Evolutionary conservation across 2,329 filamentous ascomycete species (phyloP).

Genomic region (Paecilomyces dactylethromorphus): DNA sequence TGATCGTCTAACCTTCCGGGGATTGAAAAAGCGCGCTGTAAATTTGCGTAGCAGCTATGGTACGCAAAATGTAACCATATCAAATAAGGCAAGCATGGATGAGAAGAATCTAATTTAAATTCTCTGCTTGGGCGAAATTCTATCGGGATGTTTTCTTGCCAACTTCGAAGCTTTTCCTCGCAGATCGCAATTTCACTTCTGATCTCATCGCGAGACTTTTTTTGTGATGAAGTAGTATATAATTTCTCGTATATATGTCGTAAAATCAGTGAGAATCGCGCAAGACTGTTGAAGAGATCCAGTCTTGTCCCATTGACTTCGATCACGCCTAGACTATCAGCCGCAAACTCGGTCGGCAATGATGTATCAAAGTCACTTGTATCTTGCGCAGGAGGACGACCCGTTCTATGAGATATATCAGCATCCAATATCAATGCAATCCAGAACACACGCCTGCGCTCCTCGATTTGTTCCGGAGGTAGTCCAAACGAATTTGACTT

Average conservation of each 20-base stretch:
- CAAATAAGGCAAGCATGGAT: too few relatives aligned
- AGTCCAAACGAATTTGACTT: background rate
- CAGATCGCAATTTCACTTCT: background rate
- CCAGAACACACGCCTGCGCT: slow-evolving; percentile 13
- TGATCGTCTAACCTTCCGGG: too few relatives aligned
- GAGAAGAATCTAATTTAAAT: too few relatives aligned
- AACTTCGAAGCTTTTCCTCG: too few relatives aligned
- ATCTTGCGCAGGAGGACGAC: slow-evolving; percentile 13
- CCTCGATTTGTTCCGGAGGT: background rate
- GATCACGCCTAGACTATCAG: background rate
- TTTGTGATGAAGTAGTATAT: background rate
- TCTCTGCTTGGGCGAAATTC: too few relatives aligned
- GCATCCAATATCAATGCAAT: slow-evolving; percentile 17
- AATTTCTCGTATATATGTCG: background rate
- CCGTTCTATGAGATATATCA: slow-evolving; percentile 13
- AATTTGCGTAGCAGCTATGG: too few relatives aligned
- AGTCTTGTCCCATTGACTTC: background rate
- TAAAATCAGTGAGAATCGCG: background rate
- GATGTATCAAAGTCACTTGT: slow-evolving; percentile 10
- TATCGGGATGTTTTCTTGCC: too few relatives aligned
- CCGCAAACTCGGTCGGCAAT: slow-evolving; percentile 2
- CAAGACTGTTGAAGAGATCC: background rate
- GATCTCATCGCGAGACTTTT: background rate
- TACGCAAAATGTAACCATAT: too few relatives aligned
- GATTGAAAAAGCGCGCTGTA: too few relatives aligned